Base-by-base conservation (phyloP, 2,329 filamentous ascomycete species). In the Colletotrichum euphorbiae region DNA sequence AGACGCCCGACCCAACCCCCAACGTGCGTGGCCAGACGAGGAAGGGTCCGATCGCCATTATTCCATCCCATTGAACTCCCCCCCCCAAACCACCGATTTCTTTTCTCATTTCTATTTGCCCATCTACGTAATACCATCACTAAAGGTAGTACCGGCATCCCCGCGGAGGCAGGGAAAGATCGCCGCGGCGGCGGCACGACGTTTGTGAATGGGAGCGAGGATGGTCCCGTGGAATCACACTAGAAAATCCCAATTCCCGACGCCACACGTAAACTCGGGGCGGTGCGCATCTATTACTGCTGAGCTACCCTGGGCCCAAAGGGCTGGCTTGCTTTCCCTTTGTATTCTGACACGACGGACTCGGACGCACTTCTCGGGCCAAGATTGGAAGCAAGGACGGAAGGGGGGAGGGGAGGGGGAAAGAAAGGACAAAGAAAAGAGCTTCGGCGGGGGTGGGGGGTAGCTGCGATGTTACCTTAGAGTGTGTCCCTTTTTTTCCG, bases 271-370 rank as follows among this genome's bases (percentile, higher is more conserved):
- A 13, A 38, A 15, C 11, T 38, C 36, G 36, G 36, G 36, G 13
- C 15, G 28, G 28, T 28, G 28, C 28, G 28, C 28, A 7, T 28
- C 28, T 28, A 8, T 6, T 7, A 28, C 28, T 28, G 36, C 36
- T 38, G 4, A 13, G 4, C 2, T 11, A 15, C 7, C 9, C 2
- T 38, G 6, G 13, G 13, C 36, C 36, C n/a, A n/a, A 5, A 15
- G 36, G 9, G 11, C 6, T 12, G 9, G 9, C 8, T 38, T 13
- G 15, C 17, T 2, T 46, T 11, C 9, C 36, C 36, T 38, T 38
- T 38, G 11, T 38, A 15, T 60, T 64, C 33, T 48, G 65, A 64
- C 52, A 64, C 65, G 52, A 36, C 66, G 54, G 66, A 48, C 65
- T 65, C 38, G 59, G 45, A 59, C 40, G 51, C 51, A 28, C 45